Conservation (phyloP, 2,329 filamentous ascomycete species). For the Karstenula rhodostoma region DNA sequence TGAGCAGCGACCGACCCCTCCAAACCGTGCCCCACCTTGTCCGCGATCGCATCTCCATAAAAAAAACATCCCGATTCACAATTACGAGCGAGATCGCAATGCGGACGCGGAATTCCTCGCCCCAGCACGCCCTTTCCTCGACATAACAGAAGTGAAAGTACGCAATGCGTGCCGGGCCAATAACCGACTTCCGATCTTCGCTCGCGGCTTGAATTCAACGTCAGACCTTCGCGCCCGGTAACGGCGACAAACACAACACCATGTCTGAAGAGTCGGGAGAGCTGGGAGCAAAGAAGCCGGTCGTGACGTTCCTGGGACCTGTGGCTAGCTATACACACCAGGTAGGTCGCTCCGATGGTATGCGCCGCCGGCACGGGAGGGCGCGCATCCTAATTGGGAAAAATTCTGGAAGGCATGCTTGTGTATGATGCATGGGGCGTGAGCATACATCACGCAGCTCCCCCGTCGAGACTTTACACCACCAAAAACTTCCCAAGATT, state of each 20-base stretch:
- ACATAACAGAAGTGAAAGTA: constrained; percentile 12
- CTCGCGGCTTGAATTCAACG: neutral
- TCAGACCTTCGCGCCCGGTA: neutral
- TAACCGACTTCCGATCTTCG: constrained; percentile 12
- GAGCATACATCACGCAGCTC: neutral
- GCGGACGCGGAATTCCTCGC: too few relatives aligned
- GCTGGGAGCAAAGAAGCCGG: constrained; percentile 23
- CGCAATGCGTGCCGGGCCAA: constrained; percentile 5
- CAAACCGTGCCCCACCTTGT: too few relatives aligned
- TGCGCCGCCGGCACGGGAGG: neutral
- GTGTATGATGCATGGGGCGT: neutral
- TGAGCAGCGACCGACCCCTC: too few relatives aligned
- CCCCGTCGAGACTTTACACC: neutral
- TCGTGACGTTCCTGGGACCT: constrained; percentile 69
- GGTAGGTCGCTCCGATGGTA: constrained; percentile 51
- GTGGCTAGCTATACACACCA: constrained; percentile 74
- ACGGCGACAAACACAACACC: constrained; percentile 10
- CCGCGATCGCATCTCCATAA: too few relatives aligned
- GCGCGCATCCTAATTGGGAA: constrained; percentile 6
- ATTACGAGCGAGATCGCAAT: too few relatives aligned
- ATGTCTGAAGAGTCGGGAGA: constrained; percentile 11
- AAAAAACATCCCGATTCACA: too few relatives aligned
- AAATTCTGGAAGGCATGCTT: neutral
- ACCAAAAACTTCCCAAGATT: too few relatives aligned
- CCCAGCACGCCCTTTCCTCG: neutral